phyloP scores from a whole-genome alignment of 805 yeast species.

The Kuraishia ogatae region DNA sequence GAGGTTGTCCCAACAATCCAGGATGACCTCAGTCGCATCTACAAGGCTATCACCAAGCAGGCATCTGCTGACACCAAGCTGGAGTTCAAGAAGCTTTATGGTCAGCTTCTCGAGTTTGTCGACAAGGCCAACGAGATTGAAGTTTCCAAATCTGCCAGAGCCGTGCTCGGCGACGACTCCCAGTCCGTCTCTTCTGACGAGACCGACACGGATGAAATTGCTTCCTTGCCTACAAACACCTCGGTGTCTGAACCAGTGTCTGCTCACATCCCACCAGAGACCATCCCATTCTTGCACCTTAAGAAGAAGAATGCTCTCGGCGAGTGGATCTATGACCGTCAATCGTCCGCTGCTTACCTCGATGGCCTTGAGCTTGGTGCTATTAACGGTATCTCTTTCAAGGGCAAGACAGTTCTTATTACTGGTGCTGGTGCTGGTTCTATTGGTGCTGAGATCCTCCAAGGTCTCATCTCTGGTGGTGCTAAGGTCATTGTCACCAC shows the following conservation, averaged over 20 bases:
- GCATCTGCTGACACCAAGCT: conserved; percentile 60
- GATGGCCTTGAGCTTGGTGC: conserved; percentile 93
- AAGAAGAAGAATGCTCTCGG: conserved; percentile 69
- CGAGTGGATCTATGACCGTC: conserved; percentile 77
- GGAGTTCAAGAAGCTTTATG: conserved; percentile 64
- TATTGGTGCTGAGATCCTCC: conserved; percentile 93
- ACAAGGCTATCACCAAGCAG: conserved; percentile 73
- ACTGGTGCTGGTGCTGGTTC: conserved; percentile 99
- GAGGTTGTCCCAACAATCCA: conserved; percentile 65
- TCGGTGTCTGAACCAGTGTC: conserved; percentile 69
- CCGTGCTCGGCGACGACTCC: conserved; percentile 36
- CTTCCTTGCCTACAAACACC: conserved; percentile 69
- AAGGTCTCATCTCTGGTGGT: conserved; percentile 95
- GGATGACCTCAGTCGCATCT: conserved; percentile 77
- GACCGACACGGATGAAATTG: conserved; percentile 66
- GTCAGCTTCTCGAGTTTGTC: conserved; percentile 61
- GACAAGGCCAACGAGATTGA: conserved; percentile 65
- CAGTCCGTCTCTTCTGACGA: conserved; percentile 39
- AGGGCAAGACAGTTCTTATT: conserved; percentile 79
- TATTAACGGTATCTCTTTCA: conserved; percentile 84
- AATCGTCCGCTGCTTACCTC: conserved; percentile 67
- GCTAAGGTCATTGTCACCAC: conserved; percentile 96
- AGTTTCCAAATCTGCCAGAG: conserved; percentile 51
- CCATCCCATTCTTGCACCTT: conserved; percentile 91
- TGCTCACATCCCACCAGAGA: conserved; percentile 64